Conservation (phyloP, 1,139 yeast species). For the Sugiyamaella castrensis region DNA sequence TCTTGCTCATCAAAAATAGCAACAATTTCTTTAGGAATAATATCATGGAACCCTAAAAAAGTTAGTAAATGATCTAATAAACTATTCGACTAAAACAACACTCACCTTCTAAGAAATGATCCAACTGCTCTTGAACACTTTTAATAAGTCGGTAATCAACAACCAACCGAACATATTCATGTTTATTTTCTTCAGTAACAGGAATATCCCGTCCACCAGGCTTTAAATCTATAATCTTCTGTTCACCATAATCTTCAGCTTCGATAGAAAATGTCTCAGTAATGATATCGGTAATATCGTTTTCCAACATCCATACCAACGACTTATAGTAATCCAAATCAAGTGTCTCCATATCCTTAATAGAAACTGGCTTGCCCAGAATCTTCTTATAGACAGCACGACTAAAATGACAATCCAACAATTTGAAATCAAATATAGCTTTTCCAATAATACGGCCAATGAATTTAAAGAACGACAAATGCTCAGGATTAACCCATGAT, state of each 20-base stretch:
- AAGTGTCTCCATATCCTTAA: slow-evolving; percentile 92
- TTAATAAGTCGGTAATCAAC: slow-evolving; percentile 84
- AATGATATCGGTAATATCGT: slow-evolving; percentile 90
- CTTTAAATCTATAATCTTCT: slow-evolving; percentile 70
- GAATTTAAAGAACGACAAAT: slow-evolving; percentile 86
- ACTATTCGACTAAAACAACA: too few relatives aligned
- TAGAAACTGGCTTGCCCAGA: slow-evolving; percentile 73
- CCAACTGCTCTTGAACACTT: slow-evolving; percentile 85
- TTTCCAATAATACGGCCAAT: slow-evolving; percentile 94
- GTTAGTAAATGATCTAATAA: slow-evolving; percentile 10
- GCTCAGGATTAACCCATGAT: slow-evolving; percentile 91
- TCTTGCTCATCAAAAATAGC: slow-evolving; percentile 95
- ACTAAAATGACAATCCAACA: slow-evolving; percentile 91
- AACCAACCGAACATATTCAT: slow-evolving; percentile 79
- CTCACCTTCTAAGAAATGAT: slow-evolving; percentile 59
- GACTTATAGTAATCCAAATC: slow-evolving; percentile 93
- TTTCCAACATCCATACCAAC: slow-evolving; percentile 92
- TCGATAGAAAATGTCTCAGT: slow-evolving; percentile 96
- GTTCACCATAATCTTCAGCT: slow-evolving; percentile 92
- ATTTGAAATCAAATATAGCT: slow-evolving; percentile 84
- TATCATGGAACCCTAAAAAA: slow-evolving; percentile 73
- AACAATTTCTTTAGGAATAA: slow-evolving; percentile 83
- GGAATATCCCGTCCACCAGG: slow-evolving; percentile 81
- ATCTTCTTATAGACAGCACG: slow-evolving; percentile 91
- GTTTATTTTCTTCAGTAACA: slow-evolving; percentile 88